Percentiles rank a stretch among this genome's conserved stretches.
Conservation (phyloP, 78 protist species). For the Bigelowiella natans region DNA sequence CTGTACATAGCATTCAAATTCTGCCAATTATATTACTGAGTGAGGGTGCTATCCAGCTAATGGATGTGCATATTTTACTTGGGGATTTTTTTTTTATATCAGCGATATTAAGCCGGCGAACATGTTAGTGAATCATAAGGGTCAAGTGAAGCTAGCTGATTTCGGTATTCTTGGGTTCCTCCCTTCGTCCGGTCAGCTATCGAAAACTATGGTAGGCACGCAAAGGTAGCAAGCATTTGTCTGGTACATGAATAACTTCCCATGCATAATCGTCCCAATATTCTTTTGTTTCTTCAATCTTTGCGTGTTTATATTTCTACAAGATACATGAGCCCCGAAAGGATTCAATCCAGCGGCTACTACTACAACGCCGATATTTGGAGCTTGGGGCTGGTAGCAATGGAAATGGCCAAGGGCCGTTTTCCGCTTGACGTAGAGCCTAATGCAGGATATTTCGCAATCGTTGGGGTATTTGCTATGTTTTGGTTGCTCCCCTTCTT, state of each 20-base stretch:
- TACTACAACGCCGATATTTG: slow-evolving; percentile 27
- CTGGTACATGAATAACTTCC: no score
- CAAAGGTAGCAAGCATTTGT: background rate
- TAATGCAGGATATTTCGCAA: background rate
- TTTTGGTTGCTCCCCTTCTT: no score
- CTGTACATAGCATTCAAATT: no score
- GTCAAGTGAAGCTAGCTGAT: slow-evolving; percentile 7
- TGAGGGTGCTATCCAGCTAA: no score
- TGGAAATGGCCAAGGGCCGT: background rate
- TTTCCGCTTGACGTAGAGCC: background rate
- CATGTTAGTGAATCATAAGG: background rate
- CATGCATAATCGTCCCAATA: no score
- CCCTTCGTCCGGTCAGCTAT: background rate
- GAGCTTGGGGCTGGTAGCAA: slow-evolving; percentile 19
- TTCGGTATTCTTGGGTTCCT: slow-evolving; percentile 1
- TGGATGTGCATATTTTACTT: background rate
- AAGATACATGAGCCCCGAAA: slow-evolving; percentile 78
- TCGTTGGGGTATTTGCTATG: background rate
- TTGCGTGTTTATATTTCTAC: no score
- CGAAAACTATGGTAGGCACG: background rate
- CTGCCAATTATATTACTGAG: no score
- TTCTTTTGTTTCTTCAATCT: no score
- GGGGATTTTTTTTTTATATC: background rate
- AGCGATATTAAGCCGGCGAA: slow-evolving; percentile 11
- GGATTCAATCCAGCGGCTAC: slow-evolving; percentile 25